Evolutionary conservation across 805 yeast genomes (phyloP).

Genomic region (Saccharomycopsis fodiens): DNA sequence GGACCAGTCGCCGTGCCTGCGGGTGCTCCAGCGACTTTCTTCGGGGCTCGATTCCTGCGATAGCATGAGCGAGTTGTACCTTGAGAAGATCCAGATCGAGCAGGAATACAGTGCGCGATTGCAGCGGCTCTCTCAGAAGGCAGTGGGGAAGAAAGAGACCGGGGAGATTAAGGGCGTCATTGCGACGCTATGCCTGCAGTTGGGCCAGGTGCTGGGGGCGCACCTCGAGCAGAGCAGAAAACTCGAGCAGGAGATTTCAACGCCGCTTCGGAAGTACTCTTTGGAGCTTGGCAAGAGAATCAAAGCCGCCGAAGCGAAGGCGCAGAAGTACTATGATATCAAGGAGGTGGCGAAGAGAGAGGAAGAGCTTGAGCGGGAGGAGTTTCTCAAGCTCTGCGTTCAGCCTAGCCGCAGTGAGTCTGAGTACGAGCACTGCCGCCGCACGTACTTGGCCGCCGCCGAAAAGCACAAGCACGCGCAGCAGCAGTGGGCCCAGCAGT

Average conservation of each 20-base stretch:
- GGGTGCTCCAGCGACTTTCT: slow-evolving; percentile 48
- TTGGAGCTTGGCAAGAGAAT: slow-evolving; percentile 44
- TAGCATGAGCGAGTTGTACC: slow-evolving; percentile 40
- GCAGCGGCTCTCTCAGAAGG: slow-evolving; percentile 40
- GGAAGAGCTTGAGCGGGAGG: slow-evolving; percentile 33
- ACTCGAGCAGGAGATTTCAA: slow-evolving; percentile 41
- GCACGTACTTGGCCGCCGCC: slow-evolving; percentile 52
- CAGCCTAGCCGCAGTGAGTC: slow-evolving; percentile 43
- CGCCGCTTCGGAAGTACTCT: slow-evolving; percentile 46
- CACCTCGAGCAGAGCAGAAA: slow-evolving; percentile 47
- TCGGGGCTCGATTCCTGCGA: slow-evolving; percentile 53
- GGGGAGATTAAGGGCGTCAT: slow-evolving; percentile 55
- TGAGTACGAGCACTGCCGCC: slow-evolving; percentile 36
- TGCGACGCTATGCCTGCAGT: slow-evolving; percentile 51
- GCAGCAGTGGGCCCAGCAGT: slow-evolving; percentile 62
- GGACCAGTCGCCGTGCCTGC: too few species aligned
- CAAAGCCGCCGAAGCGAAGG: slow-evolving; percentile 48
- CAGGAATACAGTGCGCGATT: slow-evolving; percentile 62
- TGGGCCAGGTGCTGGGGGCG: slow-evolving; percentile 47
- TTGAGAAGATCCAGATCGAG: slow-evolving; percentile 54
- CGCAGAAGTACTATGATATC: slow-evolving; percentile 46
- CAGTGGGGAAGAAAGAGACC: slow-evolving; percentile 45
- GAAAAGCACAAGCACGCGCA: slow-evolving; percentile 46
- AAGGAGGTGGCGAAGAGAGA: slow-evolving; percentile 33
- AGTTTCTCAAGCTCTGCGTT: slow-evolving; percentile 47